Percentiles rank a stretch among this genome's conserved stretches.
phyloP scores from a whole-genome alignment of 768 basidiomycete species.

The Trametes punicea region DNA sequence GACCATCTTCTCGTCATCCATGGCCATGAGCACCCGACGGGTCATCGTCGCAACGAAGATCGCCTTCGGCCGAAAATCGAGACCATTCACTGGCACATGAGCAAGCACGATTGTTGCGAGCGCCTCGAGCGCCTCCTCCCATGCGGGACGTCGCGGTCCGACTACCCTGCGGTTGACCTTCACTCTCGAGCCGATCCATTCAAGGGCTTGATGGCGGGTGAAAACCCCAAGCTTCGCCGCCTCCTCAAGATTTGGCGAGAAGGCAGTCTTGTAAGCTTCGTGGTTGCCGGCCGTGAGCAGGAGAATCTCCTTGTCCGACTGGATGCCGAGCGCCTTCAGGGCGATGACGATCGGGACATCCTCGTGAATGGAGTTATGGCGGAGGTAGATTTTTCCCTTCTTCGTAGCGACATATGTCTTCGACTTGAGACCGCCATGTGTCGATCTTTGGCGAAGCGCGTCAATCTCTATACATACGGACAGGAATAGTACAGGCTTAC shows the following conservation, averaged over 20 bases:
- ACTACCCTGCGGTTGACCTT: constrained; percentile 80
- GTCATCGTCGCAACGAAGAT: constrained; percentile 99
- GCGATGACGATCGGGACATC: constrained; percentile 96
- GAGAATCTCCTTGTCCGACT: constrained; percentile 97
- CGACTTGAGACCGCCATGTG: constrained; percentile 84
- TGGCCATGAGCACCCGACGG: constrained; percentile 90
- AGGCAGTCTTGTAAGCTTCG: constrained; percentile 81
- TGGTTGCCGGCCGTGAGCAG: constrained; percentile 90
- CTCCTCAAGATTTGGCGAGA: constrained; percentile 92
- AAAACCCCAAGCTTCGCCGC: constrained; percentile 88
- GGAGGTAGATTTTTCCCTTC: constrained; percentile 90
- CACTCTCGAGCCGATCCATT: constrained; percentile 91
- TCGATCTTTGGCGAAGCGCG: constrained; percentile 52
- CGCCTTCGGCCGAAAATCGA: constrained; percentile 91
- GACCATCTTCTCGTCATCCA: constrained; percentile 95
- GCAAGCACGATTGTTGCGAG: constrained; percentile 97
- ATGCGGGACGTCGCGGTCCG: constrained; percentile 79
- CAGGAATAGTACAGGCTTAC: constrained; percentile 44
- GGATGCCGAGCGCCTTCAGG: constrained; percentile 93
- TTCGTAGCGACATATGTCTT: constrained; percentile 98
- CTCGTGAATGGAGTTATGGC: constrained; percentile 96
- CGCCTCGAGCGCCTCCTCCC: constrained; percentile 95
- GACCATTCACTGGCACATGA: constrained; percentile 86
- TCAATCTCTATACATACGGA: constrained; percentile 10
- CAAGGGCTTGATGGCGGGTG: constrained; percentile 90